phyloP scores from a whole-genome alignment of 2,329 filamentous ascomycete genomes.

The Nemania sp. region DNA sequence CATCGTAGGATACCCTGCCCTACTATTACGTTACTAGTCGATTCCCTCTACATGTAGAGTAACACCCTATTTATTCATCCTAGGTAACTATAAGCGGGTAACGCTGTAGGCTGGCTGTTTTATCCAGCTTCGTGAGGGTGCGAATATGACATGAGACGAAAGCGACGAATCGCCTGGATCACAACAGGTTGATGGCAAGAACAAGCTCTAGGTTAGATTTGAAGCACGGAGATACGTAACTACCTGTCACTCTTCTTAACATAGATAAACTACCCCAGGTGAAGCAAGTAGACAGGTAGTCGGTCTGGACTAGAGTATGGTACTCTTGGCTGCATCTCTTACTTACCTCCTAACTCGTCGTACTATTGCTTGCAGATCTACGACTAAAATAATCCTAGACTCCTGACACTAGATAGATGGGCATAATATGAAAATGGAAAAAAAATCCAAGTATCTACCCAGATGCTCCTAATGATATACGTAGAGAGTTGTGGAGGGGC shows the following conservation, averaged over 20 bases:
- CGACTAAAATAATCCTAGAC: neutral
- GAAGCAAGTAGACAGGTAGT: neutral
- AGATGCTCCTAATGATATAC: neutral
- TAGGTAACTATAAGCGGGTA: neutral
- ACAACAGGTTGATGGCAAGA: neutral
- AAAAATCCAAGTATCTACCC: neutral
- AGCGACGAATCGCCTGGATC: neutral
- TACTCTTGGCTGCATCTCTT: too few relatives aligned
- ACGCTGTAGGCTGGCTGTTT: neutral
- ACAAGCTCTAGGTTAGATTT: neutral
- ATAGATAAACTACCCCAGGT: neutral
- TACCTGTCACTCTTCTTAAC: neutral
- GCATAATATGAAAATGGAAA: neutral
- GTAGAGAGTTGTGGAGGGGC: too few relatives aligned
- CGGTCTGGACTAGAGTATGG: too few relatives aligned
- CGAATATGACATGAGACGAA: neutral
- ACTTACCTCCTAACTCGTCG: too few relatives aligned
- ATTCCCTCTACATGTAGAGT: neutral
- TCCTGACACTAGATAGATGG: neutral
- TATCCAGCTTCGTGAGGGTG: neutral
- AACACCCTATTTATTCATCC: neutral
- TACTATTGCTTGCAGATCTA: neutral
- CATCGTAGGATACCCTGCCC: neutral
- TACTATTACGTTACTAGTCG: neutral
- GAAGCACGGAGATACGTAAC: neutral